These are phyloP conservation scores for Colletotrichum simmondsii DNA, from an alignment of 2,329 filamentous ascomycete species.

Conservation along the genomic window DNA sequence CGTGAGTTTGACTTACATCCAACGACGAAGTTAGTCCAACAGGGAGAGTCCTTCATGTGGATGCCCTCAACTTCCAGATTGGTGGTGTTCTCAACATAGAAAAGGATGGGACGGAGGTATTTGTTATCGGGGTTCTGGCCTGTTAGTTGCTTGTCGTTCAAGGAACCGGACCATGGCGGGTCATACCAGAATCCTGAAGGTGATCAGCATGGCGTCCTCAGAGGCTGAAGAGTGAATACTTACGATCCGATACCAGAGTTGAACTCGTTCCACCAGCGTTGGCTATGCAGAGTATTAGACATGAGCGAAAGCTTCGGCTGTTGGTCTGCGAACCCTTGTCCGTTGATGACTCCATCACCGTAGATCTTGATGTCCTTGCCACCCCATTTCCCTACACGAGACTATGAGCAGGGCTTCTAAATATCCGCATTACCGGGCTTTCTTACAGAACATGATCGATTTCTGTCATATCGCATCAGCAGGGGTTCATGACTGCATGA, in stretches of 20 bases:
- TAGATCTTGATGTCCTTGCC: constrained; percentile 71
- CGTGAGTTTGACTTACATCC: constrained; percentile 45
- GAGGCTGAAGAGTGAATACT: background rate
- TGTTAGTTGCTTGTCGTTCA: background rate
- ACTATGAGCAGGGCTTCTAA: background rate
- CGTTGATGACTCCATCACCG: constrained; percentile 67
- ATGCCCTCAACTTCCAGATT: constrained; percentile 68
- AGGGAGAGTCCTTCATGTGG: constrained; percentile 69
- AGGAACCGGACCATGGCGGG: background rate
- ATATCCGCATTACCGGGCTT: background rate
- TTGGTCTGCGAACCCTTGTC: constrained; percentile 51
- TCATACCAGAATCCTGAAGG: constrained; percentile 46
- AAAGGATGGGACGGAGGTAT: constrained; percentile 69
- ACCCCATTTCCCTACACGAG: constrained; percentile 65
- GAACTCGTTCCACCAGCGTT: constrained; percentile 56
- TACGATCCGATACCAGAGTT: constrained; percentile 41
- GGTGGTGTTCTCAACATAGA: constrained; percentile 71
- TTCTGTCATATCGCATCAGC: constrained; percentile 38
- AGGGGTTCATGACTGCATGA: background rate
- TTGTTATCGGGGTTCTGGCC: constrained; percentile 64
- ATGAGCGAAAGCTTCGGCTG: no score
- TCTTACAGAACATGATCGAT: constrained; percentile 63
- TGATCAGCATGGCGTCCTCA: background rate
- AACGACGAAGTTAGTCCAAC: constrained; percentile 73
- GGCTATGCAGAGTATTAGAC: constrained; percentile 35